Percentiles rank a stretch among this genome's conserved stretches.
These are phyloP conservation scores for Leishmania major DNA, from an alignment of 208 protist species.

Conservation along the genomic window DNA sequence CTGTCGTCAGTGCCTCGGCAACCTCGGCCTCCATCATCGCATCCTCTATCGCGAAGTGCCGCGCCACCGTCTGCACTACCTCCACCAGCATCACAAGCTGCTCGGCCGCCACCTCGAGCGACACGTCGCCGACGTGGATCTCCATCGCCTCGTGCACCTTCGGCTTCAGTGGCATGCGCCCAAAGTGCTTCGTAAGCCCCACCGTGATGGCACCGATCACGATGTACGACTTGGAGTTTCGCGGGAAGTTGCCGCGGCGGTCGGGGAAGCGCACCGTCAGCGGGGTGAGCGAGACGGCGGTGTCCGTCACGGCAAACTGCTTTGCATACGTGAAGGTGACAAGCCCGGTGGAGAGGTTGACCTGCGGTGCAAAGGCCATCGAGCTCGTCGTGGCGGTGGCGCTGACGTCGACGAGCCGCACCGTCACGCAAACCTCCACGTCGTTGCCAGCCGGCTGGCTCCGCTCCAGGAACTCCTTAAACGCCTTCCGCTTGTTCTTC, in stretches of 20 bases:
- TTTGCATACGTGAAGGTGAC: constrained; percentile 73
- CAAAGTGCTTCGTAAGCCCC: constrained; percentile 71
- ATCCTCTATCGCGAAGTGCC: constrained; percentile 69
- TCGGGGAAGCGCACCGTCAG: constrained; percentile 48
- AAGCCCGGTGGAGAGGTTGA: constrained; percentile 49
- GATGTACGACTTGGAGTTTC: constrained; percentile 35
- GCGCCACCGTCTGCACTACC: constrained; percentile 37
- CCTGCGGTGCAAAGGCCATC: constrained; percentile 25
- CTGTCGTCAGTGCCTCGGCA: constrained; percentile 50
- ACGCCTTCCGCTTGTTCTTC: constrained; percentile 79
- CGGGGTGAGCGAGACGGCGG: constrained; percentile 56
- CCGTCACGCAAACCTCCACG: constrained; percentile 59
- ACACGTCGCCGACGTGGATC: constrained; percentile 50
- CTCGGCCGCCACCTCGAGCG: constrained; percentile 57
- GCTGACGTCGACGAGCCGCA: constrained; percentile 60
- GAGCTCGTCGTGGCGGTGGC: constrained; percentile 33
- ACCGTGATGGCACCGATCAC: constrained; percentile 59
- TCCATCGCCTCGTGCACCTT: constrained; percentile 77
- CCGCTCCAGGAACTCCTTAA: constrained; percentile 68
- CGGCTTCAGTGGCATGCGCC: constrained; percentile 66
- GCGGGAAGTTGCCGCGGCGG: constrained; percentile 16
- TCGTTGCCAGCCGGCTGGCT: constrained; percentile 67
- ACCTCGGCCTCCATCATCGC: constrained; percentile 51
- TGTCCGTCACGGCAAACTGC: constrained; percentile 67
- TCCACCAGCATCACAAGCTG: constrained; percentile 56